Evolutionary conservation across 495 filamentous ascomycete species (phyloP).

Genomic region (Annulohypoxylon maeteangense): DNA sequence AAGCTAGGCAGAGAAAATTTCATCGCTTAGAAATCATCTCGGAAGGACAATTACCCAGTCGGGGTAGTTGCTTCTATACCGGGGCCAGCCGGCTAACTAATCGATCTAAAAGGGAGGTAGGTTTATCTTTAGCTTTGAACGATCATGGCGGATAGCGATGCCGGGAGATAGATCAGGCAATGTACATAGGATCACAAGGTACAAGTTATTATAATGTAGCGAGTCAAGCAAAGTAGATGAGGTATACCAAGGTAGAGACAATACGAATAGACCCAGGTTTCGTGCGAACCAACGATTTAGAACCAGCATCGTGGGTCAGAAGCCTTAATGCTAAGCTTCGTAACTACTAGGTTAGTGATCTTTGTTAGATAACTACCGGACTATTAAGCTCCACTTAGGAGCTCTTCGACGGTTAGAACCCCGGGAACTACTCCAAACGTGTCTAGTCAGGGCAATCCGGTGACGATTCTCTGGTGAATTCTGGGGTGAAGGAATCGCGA

Average conservation of each 20-base stretch:
- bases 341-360: conserved; percentile 8
- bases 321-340: conserved; percentile 5
- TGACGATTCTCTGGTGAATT: neutral
- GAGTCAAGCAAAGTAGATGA: neutral
- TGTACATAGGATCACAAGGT: conserved; percentile 1
- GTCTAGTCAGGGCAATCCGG: conserved; percentile 21
- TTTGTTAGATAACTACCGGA: neutral
- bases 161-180: conserved; percentile 16
- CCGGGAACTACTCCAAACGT: neutral
- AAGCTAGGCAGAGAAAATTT: neutral
- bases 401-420: neutral
- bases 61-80: neutral
- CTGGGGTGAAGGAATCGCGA: neutral
- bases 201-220: conserved; percentile 6
- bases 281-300: neutral
- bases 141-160: conserved; percentile 1
- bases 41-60: neutral
- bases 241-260: neutral
- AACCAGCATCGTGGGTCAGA: conserved; percentile 9
- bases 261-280: neutral
- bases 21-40: neutral
- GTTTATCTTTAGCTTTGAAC: neutral
- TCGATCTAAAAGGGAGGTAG: neutral
- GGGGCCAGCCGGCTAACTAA: neutral
- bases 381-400: neutral